Evolutionary conservation across 306 rosid genomes (phyloP).

Genomic region (Alnus glutinosa): DNA sequence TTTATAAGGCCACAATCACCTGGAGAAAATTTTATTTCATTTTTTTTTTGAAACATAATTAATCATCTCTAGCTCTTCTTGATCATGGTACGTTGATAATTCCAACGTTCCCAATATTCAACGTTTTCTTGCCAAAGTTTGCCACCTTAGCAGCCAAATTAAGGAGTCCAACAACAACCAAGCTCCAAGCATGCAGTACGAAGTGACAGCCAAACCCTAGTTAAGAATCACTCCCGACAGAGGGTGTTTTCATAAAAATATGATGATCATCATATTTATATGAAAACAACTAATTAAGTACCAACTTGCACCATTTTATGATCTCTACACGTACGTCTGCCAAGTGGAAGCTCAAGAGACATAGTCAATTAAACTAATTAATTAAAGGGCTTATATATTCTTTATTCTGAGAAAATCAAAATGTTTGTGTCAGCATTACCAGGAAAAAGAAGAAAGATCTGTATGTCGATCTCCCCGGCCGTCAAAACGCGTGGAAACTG

Average conservation of each 20-base stretch:
- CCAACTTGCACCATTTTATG: not conserved
- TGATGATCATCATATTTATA: not conserved
- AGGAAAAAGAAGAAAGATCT: not conserved
- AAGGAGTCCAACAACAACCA: not conserved
- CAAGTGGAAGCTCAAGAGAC: constrained; percentile 25
- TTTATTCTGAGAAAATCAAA: not conserved
- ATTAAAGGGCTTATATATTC: not conserved
- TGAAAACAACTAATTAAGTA: not conserved
- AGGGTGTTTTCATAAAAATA: not conserved
- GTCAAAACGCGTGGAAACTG: too few species aligned
- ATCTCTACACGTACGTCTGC: constrained; percentile 4
- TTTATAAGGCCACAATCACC: too few species aligned
- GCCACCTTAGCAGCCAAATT: not conserved
- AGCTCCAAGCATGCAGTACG: not conserved
- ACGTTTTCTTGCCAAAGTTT: too few species aligned
- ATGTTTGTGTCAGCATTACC: not conserved
- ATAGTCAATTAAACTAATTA: not conserved
- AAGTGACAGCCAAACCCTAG: constrained; percentile 3
- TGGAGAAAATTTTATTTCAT: too few species aligned
- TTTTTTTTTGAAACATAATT: too few species aligned
- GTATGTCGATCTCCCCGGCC: not conserved
- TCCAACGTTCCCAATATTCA: too few species aligned
- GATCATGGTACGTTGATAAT: too few species aligned
- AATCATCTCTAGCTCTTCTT: too few species aligned
- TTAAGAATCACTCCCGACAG: not conserved